Evolutionary conservation across 1,284 basidiomycete genomes (phyloP).

Genomic region (Trichosporon coremiiforme): DNA sequence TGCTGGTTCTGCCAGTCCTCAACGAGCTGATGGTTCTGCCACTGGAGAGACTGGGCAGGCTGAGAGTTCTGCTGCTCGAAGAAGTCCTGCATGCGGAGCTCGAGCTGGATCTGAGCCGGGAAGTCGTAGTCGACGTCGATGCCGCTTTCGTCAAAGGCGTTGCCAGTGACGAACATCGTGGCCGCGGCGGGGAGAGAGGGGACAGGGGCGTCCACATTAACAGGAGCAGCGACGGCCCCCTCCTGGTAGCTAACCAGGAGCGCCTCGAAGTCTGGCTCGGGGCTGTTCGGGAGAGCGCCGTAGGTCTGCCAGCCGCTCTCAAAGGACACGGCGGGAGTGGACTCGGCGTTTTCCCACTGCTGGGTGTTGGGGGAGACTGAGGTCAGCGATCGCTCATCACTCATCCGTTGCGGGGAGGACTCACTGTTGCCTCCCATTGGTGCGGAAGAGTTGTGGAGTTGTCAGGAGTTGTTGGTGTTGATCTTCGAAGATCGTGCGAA

Average conservation of each 20-base stretch:
- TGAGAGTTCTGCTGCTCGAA: too few relatives aligned
- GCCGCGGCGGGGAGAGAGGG: not conserved
- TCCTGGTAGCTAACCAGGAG: too few relatives aligned
- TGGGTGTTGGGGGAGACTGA: not conserved
- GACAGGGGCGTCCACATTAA: not conserved
- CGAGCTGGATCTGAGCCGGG: too few relatives aligned
- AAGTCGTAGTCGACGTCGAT: not conserved
- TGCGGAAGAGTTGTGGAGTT: not conserved
- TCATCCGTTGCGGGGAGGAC: not conserved
- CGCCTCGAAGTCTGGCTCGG: not conserved
- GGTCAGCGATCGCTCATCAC: not conserved
- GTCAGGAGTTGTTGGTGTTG: not conserved
- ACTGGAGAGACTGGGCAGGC: not conserved
- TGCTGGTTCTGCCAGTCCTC: conserved; percentile 6
- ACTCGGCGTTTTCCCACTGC: not conserved
- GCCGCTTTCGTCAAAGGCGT: not conserved
- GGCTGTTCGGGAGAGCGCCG: not conserved
- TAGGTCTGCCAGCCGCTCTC: not conserved
- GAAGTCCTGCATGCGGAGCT: too few relatives aligned
- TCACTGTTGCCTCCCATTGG: not conserved
- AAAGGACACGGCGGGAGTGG: not conserved
- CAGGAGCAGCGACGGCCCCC: not conserved
- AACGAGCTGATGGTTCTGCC: not conserved
- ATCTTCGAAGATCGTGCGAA: not conserved
- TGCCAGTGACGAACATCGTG: not conserved